phyloP scores from a whole-genome alignment of 768 basidiomycete species.

The Russula olivacea region DNA sequence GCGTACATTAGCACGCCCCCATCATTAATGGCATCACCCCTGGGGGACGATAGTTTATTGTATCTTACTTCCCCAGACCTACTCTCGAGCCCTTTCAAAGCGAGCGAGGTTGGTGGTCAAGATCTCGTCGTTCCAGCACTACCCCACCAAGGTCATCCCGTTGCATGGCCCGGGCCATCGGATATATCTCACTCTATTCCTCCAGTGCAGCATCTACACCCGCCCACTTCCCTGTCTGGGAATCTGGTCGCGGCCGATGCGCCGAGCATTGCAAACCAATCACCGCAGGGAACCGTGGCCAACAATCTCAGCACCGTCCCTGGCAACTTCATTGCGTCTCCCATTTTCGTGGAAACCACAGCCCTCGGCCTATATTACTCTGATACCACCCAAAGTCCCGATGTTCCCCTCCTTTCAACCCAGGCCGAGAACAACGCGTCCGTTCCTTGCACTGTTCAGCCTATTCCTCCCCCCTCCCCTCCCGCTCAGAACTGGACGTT shows the following conservation, averaged over 20 bases:
- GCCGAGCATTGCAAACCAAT: not conserved
- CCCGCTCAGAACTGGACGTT: not conserved
- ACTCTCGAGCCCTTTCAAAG: not conserved
- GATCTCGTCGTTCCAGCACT: not conserved
- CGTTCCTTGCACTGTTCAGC: not conserved
- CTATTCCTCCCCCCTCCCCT: not conserved
- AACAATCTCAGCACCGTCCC: not conserved
- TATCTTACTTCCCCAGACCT: not conserved
- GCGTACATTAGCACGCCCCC: not conserved
- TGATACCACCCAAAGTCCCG: not conserved
- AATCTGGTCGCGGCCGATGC: not conserved
- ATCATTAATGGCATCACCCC: conserved; percentile 8
- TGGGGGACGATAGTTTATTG: not conserved
- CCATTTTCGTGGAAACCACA: not conserved
- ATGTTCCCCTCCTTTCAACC: not conserved
- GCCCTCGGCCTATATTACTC: conserved; percentile 14
- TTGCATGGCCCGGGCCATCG: not conserved
- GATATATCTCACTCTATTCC: not conserved
- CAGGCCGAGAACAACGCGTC: not conserved
- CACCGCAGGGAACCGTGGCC: not conserved
- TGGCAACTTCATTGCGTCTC: not conserved
- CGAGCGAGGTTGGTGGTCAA: not conserved
- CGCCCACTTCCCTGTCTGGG: not conserved
- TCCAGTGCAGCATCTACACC: not conserved
- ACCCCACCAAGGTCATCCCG: not conserved